phyloP scores from a whole-genome alignment of 495 filamentous ascomycete species.

The Penicillium verhagenii region DNA sequence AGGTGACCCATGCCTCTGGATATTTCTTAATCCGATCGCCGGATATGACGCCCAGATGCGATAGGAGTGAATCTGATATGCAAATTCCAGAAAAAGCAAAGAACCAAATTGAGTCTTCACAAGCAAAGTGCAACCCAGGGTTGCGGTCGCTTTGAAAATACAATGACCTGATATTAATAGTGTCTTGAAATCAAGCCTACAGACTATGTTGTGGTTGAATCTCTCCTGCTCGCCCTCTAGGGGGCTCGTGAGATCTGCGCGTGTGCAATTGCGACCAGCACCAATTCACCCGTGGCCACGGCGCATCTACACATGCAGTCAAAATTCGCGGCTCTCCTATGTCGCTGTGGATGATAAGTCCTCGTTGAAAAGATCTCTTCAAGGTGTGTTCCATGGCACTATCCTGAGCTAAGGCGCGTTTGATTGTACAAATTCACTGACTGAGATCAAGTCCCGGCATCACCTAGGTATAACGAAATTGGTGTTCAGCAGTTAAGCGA shows the following conservation, averaged over 20 bases:
- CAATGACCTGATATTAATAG: conserved; percentile 23
- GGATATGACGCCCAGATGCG: conserved; percentile 31
- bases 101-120: neutral
- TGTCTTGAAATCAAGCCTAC: neutral
- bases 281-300: conserved; percentile 20
- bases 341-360: conserved; percentile 24
- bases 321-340: conserved; percentile 18
- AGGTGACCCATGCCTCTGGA: too few species aligned
- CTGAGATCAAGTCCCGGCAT: conserved; percentile 47
- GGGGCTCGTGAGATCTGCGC: conserved; percentile 32
- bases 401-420: conserved; percentile 3
- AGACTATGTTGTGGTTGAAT: conserved; percentile 32
- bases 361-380: conserved; percentile 26
- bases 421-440: conserved; percentile 17
- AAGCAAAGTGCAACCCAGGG: conserved; percentile 10
- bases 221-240: conserved; percentile 33
- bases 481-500: conserved; percentile 89
- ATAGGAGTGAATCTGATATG: conserved; percentile 29
- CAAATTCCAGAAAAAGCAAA: conserved; percentile 13
- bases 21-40: conserved; percentile 15
- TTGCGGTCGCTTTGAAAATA: conserved; percentile 14
- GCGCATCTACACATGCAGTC: conserved; percentile 7
- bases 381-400: conserved; percentile 28
- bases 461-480: conserved; percentile 81
- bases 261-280: conserved; percentile 26